Conservation (phyloP, 1,284 basidiomycete species). For the Ceratobasidium sp. region DNA sequence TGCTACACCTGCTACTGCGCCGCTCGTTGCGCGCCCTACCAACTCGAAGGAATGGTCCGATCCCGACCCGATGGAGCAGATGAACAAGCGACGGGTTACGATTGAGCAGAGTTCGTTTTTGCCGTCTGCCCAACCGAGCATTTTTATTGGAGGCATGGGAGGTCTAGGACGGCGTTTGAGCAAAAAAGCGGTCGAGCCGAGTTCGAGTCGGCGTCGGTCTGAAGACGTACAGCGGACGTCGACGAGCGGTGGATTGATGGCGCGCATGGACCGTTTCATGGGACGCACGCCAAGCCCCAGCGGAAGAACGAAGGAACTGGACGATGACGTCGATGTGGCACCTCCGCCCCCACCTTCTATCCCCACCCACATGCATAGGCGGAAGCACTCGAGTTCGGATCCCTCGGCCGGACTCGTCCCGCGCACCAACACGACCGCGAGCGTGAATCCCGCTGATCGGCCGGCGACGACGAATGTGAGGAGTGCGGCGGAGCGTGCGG, state of each 20-base stretch:
- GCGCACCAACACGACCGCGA: not conserved
- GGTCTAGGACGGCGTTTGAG: constrained; percentile 21
- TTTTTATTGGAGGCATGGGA: constrained; percentile 4
- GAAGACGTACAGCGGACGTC: constrained; percentile 13
- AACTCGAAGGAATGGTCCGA: not conserved
- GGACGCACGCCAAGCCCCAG: constrained; percentile 38
- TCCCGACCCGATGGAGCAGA: no score
- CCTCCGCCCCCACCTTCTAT: constrained; percentile 15
- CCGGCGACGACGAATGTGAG: constrained; percentile 78
- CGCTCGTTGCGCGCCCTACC: not conserved
- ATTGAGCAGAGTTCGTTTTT: constrained; percentile 17
- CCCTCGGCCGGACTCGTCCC: constrained; percentile 22
- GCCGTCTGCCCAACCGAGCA: constrained; percentile 5
- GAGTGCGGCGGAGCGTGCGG: constrained; percentile 73
- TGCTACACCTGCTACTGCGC: constrained; percentile 1
- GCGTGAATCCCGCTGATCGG: not conserved
- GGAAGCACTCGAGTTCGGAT: constrained; percentile 41
- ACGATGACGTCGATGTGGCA: constrained; percentile 15
- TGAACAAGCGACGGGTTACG: no score
- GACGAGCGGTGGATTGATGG: constrained; percentile 6
- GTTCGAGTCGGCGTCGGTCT: constrained; percentile 16
- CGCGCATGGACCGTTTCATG: constrained; percentile 33
- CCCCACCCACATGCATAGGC: not conserved
- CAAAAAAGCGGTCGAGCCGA: constrained; percentile 29
- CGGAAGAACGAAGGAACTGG: constrained; percentile 19